phyloP scores from a whole-genome alignment of 169 alveolate species.

The Cryptosporidium sp. region DNA sequence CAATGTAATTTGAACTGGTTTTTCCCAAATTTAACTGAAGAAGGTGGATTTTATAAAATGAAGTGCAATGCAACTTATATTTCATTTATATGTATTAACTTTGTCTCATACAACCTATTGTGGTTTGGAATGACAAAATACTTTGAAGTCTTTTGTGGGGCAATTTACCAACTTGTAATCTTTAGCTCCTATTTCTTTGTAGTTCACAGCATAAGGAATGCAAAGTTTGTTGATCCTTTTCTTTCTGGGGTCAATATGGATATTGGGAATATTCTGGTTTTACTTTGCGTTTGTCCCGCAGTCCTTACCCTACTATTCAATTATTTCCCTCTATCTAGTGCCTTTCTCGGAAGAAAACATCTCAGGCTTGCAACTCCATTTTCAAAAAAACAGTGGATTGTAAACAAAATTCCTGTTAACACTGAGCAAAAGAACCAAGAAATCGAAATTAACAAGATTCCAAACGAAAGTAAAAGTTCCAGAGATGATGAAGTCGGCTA shows the following conservation, averaged over 20 bases:
- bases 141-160: constrained; percentile 57
- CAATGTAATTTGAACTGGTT: constrained; percentile 60
- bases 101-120: constrained; percentile 18
- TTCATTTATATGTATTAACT: constrained; percentile 11
- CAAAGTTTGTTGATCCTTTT: constrained; percentile 46
- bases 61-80: constrained; percentile 31
- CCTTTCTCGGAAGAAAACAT: constrained; percentile 68
- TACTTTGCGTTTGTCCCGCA: constrained; percentile 67
- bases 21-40: constrained; percentile 22
- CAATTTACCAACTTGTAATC: constrained; percentile 60
- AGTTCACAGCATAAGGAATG: constrained; percentile 41
- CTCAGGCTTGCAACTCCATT: constrained; percentile 73
- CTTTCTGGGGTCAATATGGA: constrained; percentile 25
- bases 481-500: constrained; percentile 73
- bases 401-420: constrained; percentile 28
- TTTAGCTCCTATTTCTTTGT: constrained; percentile 50
- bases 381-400: constrained; percentile 60
- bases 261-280: constrained; percentile 31
- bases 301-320: constrained; percentile 42
- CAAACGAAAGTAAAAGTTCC: neutral
- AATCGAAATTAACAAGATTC: constrained; percentile 12
- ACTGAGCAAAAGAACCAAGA: constrained; percentile 50
- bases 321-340: constrained; percentile 70
- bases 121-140: constrained; percentile 66
- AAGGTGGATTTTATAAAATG: neutral